A percentile compares a stretch with the other conserved stretches of the same genome.
Evolutionary conservation across 345 rosid species (phyloP).

Genomic region (Mangifera indica): DNA sequence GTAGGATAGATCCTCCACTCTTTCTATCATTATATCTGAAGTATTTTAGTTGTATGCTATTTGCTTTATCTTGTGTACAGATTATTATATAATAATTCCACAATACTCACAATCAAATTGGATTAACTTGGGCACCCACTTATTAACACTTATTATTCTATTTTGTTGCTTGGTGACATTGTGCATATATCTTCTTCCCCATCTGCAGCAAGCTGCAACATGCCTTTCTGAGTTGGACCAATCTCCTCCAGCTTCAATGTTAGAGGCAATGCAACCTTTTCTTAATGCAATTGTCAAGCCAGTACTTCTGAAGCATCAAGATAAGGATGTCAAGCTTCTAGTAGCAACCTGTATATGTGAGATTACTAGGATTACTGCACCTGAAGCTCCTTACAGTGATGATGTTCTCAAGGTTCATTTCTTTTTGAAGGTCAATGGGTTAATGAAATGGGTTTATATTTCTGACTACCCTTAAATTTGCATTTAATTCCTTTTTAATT

Average conservation of each 20-base stretch:
- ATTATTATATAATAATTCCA: not conserved
- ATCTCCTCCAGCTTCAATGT: constrained; percentile 60
- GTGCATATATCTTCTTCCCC: constrained; percentile 15
- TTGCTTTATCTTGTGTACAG: not conserved
- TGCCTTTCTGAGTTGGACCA: constrained; percentile 89
- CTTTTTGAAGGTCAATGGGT: constrained; percentile 13
- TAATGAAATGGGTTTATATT: constrained; percentile 9
- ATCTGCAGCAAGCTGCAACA: constrained; percentile 78
- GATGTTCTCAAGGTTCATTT: constrained; percentile 70
- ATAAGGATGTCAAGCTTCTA: constrained; percentile 88
- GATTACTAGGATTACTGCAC: constrained; percentile 96
- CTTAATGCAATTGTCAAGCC: constrained; percentile 77
- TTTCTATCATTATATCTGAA: not conserved
- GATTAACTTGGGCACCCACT: constrained; percentile 3
- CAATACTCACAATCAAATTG: not conserved
- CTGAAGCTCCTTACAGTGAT: constrained; percentile 91
- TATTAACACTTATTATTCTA: not conserved
- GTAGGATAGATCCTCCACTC: not conserved
- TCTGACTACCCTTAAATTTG: constrained; percentile 4
- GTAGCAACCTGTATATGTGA: constrained; percentile 96
- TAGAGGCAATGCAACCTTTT: constrained; percentile 81
- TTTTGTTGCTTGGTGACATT: constrained; percentile 1
- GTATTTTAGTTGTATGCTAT: not conserved
- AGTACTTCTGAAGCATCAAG: constrained; percentile 82
- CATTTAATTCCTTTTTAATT: constrained; percentile 23